These are phyloP conservation scores for Beauveria bassiana DNA, from an alignment of 2,329 filamentous ascomycete genomes.

Conservation along the genomic window DNA sequence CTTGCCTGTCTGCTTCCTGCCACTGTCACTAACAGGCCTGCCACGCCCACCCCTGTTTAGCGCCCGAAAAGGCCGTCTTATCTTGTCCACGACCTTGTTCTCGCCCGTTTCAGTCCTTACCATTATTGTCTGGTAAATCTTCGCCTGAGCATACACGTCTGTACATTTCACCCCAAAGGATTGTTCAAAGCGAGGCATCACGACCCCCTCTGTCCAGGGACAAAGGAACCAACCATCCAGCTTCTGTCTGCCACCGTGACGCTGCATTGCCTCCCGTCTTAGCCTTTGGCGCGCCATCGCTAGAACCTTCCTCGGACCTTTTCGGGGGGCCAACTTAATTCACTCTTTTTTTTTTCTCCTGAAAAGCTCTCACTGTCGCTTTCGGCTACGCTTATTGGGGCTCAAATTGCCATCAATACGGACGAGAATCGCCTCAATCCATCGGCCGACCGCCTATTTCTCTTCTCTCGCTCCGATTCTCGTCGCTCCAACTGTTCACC, in stretches of 20 bases:
- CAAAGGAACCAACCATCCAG: background rate
- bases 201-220: background rate
- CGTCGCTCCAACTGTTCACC: background rate
- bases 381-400: background rate
- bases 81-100: background rate
- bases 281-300: background rate
- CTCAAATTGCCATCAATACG: background rate
- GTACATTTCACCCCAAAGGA: background rate
- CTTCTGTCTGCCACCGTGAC: background rate
- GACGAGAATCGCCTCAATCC: background rate
- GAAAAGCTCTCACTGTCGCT: conserved; percentile 5
- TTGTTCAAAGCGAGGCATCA: background rate
- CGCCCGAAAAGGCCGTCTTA: background rate
- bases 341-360: conserved; percentile 9
- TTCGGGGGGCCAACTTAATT: background rate
- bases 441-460: background rate
- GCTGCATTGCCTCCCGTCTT: background rate
- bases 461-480: background rate
- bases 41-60: background rate
- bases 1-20: background rate
- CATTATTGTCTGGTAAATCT: conserved; percentile 3
- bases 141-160: conserved; percentile 2
- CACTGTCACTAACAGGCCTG: background rate
- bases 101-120: background rate
- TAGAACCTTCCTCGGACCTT: background rate